Evolutionary conservation across 306 rosid species (phyloP), one percentile per base, ranked within the genome.

Genomic region (Casuarina equisetifolia): DNA sequence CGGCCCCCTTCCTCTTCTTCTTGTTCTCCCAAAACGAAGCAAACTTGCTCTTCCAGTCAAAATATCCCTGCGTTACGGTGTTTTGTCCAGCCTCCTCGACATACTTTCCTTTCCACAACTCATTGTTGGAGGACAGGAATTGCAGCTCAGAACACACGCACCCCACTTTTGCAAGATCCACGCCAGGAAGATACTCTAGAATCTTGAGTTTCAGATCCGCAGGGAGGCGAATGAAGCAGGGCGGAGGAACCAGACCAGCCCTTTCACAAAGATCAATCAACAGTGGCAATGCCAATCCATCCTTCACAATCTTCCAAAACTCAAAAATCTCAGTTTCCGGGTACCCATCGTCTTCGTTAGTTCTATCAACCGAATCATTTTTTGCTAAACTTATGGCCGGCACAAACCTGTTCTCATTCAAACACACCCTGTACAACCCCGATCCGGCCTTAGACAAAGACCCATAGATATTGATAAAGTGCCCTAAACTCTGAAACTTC

Each of bases 261-360:
- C 81, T 82, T 39, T 83, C 90, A 74, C 97, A 92, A 13, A 94
- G 85, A 78, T 94, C 95, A 72, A 90, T 94, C 59, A 90, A 69
- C 32, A 94, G 85, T 9, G 98, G 98, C 77, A 87, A 80, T 59
- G 82, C 92, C 79, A 94, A 85, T 79, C 80, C 82, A 82, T 94
- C 98, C 73, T 89, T 92, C 75, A 87, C 92, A 74, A 72, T 79
- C 83, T 82, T 94, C 98, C 98, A 94, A 44, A 92, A 81, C 72
- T 90, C 90, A 68, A 83, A 84, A 68, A 88, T 72, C 11, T 88
- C 87, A 48, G 57, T 75, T 36, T 79, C 88, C 4, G 44, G 79
- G 10, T 46, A 67, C 49, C 40, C 75, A 1, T 51, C 85, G 2
- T 20, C 32, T n/a, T 73, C 79, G 25, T 17, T 75, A 57, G 9